Evolutionary conservation across 192 early-diverging fungal genomes (phyloP).

Genomic region (Podila minutissima): DNA sequence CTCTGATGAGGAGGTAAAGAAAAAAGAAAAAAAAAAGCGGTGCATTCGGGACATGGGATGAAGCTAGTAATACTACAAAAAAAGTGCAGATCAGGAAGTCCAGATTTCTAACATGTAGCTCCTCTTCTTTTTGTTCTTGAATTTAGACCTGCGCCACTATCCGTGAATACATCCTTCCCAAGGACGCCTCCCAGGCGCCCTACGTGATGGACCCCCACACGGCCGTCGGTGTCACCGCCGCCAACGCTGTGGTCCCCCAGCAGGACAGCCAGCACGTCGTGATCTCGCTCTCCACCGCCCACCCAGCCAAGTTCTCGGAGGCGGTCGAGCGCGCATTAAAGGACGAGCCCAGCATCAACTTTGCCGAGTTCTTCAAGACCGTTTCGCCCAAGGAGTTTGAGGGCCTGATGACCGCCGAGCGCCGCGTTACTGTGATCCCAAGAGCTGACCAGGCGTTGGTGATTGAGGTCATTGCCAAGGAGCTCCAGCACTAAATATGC

Average conservation of each 20-base stretch:
- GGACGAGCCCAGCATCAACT: constrained; percentile 59
- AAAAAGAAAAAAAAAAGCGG: neutral
- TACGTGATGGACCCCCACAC: constrained; percentile 97
- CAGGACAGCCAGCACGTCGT: constrained; percentile 19
- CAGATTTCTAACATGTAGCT: neutral
- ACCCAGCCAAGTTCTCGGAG: constrained; percentile 96
- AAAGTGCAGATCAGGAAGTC: too few relatives aligned
- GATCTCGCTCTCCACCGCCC: constrained; percentile 89
- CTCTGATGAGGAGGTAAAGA: constrained; percentile 65
- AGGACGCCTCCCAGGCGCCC: constrained; percentile 44
- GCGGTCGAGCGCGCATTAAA: constrained; percentile 84
- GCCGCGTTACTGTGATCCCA: constrained; percentile 63
- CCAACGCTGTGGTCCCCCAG: constrained; percentile 60
- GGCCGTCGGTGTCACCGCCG: constrained; percentile 91
- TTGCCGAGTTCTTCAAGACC: constrained; percentile 58
- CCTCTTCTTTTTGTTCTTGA: constrained; percentile 3
- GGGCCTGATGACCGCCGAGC: constrained; percentile 76
- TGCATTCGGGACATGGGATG: neutral
- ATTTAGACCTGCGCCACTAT: constrained; percentile 81
- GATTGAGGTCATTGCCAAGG: constrained; percentile 62
- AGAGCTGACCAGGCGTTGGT: constrained; percentile 60
- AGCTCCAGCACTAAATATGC: constrained; percentile 43
- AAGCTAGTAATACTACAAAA: too few relatives aligned
- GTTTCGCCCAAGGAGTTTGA: constrained; percentile 77
- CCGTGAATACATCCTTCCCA: constrained; percentile 67